These are phyloP conservation scores for Lanmaoa rubissima DNA, from an alignment of 768 basidiomycete genomes.

Conservation along the genomic window DNA sequence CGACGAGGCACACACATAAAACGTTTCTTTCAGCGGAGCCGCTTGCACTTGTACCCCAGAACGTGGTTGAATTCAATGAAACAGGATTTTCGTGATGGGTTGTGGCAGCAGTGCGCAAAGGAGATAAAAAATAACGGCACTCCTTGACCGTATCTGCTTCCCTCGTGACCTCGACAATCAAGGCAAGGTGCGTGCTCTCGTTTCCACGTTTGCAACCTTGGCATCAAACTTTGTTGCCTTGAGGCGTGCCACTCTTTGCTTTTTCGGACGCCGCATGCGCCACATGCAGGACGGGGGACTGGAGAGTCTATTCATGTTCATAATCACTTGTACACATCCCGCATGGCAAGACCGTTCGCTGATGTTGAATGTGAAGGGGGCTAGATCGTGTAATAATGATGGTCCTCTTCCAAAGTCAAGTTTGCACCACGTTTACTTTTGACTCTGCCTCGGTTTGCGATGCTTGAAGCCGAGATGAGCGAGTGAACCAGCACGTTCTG, in stretches of 20 bases:
- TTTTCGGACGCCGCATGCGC: constrained; percentile 12
- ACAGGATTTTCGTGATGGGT: constrained; percentile 5
- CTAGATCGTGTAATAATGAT: not conserved
- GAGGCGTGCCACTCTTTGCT: constrained; percentile 21
- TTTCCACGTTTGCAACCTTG: not conserved
- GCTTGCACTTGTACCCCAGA: constrained; percentile 26
- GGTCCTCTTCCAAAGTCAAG: not conserved
- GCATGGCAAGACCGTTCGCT: constrained; percentile 15
- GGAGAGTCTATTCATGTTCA: not conserved
- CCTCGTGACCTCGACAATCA: constrained; percentile 15
- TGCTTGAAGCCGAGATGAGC: not conserved
- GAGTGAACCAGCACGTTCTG: constrained; percentile 7
- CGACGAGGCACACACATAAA: not conserved
- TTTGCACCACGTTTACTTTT: not conserved
- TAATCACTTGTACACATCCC: not conserved
- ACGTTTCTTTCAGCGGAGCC: constrained; percentile 14
- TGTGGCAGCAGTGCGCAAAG: not conserved
- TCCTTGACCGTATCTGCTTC: constrained; percentile 7
- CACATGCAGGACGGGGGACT: constrained; percentile 16
- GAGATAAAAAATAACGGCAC: constrained; percentile 2
- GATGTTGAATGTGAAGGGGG: constrained; percentile 12
- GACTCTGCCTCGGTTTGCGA: not conserved
- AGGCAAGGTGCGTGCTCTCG: constrained; percentile 1
- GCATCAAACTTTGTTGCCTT: constrained; percentile 32
- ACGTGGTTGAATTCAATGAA: constrained; percentile 19